Evolutionary conservation across 306 rosid genomes (phyloP).

Genomic region (Castanospermum australe): DNA sequence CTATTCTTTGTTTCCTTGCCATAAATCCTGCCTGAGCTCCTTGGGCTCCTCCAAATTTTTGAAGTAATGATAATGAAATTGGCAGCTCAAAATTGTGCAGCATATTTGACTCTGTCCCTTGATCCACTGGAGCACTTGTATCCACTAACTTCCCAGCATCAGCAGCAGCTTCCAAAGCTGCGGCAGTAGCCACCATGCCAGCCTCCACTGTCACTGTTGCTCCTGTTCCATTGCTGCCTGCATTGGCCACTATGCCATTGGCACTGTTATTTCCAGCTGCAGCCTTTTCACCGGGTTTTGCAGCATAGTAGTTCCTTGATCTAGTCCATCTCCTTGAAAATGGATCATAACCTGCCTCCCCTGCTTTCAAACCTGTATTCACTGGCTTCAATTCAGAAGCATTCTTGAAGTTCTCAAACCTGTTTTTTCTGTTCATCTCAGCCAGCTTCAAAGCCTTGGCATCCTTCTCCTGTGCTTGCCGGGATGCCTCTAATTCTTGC

Average conservation of each 20-base stretch:
- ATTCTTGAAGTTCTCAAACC: conserved; percentile 89
- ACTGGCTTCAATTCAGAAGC: conserved; percentile 72
- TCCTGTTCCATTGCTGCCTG: conserved; percentile 37
- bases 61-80: conserved; percentile 71
- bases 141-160: conserved; percentile 86
- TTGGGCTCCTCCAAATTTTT: conserved; percentile 76
- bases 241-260: conserved; percentile 33
- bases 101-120: conserved; percentile 64
- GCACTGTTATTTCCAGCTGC: conserved; percentile 37
- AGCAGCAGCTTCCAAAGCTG: conserved; percentile 83
- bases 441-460: conserved; percentile 76
- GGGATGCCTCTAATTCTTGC: conserved; percentile 68
- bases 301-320: conserved; percentile 79
- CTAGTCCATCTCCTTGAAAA: conserved; percentile 95
- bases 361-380: conserved; percentile 63
- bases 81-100: conserved; percentile 87
- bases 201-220: conserved; percentile 33
- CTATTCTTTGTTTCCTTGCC: conserved; percentile 79
- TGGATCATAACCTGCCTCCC: conserved; percentile 94
- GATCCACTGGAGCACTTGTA: conserved; percentile 84
- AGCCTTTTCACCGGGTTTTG: conserved; percentile 59
- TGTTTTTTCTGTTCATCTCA: conserved; percentile 88
- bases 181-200: conserved; percentile 75
- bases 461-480: conserved; percentile 57
- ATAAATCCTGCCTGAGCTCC: conserved; percentile 87